Evolutionary conservation across 2,329 filamentous ascomycete species (phyloP), one percentile per base, ranked within the genome.

Genomic region (Fusarium coicis): DNA sequence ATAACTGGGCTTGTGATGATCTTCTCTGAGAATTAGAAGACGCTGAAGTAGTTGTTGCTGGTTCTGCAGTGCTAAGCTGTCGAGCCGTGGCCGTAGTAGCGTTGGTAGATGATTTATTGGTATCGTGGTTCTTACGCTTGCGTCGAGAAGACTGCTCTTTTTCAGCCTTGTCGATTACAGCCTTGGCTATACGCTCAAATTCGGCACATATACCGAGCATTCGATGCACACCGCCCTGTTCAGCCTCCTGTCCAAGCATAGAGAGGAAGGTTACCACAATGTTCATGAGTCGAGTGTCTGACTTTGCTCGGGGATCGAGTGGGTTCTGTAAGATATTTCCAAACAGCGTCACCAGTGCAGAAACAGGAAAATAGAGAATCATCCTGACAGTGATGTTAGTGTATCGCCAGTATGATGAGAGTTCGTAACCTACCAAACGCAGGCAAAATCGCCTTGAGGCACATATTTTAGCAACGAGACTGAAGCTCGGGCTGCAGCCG

Each of bases 301-400:
- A 95, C 61, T 94, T 91, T 46, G 96, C 96, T 50, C 95, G 89
- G 3, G 93, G 91, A 79, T 99, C 96, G 66, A 96, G 90, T 0
- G 96, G 96, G 76, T 98, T 98, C 80, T 99, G 96, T 2, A 99
- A 84, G 52, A 98, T 97, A 78, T 98, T 98, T 66, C 96, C 95
- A 78, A 99, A 99, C 4, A 99, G 85, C 0, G 96, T 98, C 49
- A 99, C 95, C 9, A 98, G 88, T 2, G 96, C 93, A 1, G 96
- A 97, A 14, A 99, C 95, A 1, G 96, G 96, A 83, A 97, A 99
- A 83, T 99, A 99, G 16, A 98, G 85, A 74, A 98, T 94, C 79
- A 99, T 88, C 94, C 90, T 92, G 67, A 15, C 39, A 28, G 46
- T 62, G 18, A 26, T 69, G 67, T 84, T 78, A 84, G 81, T 62